These are phyloP conservation scores for Candida endomychidarum DNA, from an alignment of 805 yeast species.

Conservation along the genomic window DNA sequence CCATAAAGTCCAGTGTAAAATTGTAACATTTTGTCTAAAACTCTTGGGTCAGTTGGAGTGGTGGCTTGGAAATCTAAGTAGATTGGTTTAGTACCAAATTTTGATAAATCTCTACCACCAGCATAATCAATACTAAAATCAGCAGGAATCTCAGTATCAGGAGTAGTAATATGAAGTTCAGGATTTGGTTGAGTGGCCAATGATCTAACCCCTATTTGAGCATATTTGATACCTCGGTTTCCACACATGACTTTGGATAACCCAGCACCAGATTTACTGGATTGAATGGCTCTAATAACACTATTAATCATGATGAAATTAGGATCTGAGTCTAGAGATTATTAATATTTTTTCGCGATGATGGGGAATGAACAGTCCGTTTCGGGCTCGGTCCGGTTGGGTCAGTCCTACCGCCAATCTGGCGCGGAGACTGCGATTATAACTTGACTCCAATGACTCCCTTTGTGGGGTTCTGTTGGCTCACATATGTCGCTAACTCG, in stretches of 20 bases:
- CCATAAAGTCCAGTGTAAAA: constrained; percentile 93
- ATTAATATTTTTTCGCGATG: constrained; percentile 8
- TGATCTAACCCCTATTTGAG: not conserved
- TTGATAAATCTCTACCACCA: constrained; percentile 45
- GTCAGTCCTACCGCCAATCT: not conserved
- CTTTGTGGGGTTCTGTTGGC: too few relatives aligned
- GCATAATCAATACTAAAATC: constrained; percentile 48
- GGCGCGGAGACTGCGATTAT: too few relatives aligned
- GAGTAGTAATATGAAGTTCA: constrained; percentile 21
- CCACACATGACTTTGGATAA: not conserved
- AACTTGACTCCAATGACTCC: too few relatives aligned
- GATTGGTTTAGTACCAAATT: constrained; percentile 80
- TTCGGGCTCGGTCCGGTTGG: constrained; percentile 1
- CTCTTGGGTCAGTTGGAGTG: constrained; percentile 97
- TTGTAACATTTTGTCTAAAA: constrained; percentile 80
- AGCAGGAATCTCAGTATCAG: constrained; percentile 28
- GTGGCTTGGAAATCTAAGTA: constrained; percentile 98
- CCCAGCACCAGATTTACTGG: not conserved
- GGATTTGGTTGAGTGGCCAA: constrained; percentile 7
- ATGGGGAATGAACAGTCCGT: constrained; percentile 1
- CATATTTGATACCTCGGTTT: not conserved
- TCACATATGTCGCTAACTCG: too few relatives aligned
- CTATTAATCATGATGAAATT: not conserved
- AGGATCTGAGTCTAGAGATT: constrained; percentile 1
- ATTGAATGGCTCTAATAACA: constrained; percentile 3